Conservation (phyloP, 495 filamentous ascomycete genomes). For the Melanomma pulvis-pyrius region DNA sequence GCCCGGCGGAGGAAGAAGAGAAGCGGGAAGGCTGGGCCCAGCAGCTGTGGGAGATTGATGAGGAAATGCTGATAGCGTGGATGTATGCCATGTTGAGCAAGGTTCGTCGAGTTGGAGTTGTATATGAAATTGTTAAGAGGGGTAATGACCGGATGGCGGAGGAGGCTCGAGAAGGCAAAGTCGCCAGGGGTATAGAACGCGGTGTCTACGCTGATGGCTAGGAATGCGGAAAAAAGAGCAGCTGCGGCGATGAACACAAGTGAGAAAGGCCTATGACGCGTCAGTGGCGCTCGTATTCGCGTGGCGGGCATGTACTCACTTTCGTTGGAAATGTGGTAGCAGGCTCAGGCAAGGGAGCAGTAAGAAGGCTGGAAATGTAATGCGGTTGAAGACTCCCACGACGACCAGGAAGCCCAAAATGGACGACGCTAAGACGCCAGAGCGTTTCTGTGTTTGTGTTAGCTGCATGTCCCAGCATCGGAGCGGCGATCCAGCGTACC, state of each 20-base stretch:
- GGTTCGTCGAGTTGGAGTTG: slow-evolving; percentile 74
- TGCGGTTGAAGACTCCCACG: slow-evolving; percentile 89
- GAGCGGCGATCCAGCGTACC: slow-evolving; percentile 52
- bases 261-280: slow-evolving; percentile 62
- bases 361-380: slow-evolving; percentile 93
- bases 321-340: slow-evolving; percentile 79
- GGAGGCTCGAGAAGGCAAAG: slow-evolving; percentile 57
- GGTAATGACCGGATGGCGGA: slow-evolving; percentile 70
- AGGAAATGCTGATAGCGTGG: slow-evolving; percentile 88
- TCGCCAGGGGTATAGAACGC: slow-evolving; percentile 68
- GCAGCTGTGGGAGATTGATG: slow-evolving; percentile 81
- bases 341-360: slow-evolving; percentile 78
- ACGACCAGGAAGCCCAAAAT: slow-evolving; percentile 79
- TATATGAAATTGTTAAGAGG: slow-evolving; percentile 91
- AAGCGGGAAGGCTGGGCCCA: slow-evolving; percentile 80
- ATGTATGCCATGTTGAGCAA: slow-evolving; percentile 88
- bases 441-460: slow-evolving; percentile 58
- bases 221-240: slow-evolving; percentile 61
- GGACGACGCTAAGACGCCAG: slow-evolving; percentile 71
- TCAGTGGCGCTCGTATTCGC: slow-evolving; percentile 25
- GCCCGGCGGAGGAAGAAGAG: slow-evolving; percentile 60
- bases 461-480: slow-evolving; percentile 11
- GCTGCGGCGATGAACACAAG: slow-evolving; percentile 63
- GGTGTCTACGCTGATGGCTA: slow-evolving; percentile 82
- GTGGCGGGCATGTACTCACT: slow-evolving; percentile 54